These are phyloP conservation scores for Brassica nigra DNA, from an alignment of 345 rosid genomes.

Conservation along the genomic window DNA sequence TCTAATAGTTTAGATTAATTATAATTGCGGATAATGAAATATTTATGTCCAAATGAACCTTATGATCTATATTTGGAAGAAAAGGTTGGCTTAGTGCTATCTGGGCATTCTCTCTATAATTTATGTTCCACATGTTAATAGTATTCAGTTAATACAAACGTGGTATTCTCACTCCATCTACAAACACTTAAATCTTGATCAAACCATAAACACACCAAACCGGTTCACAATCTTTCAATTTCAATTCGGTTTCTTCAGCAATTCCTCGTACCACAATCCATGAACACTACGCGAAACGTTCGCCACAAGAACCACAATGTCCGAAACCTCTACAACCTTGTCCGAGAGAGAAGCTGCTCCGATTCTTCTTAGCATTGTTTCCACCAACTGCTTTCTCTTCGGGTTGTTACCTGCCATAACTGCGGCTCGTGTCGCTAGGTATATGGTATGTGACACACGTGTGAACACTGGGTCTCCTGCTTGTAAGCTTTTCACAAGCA, in stretches of 20 bases:
- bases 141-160: slow-evolving; percentile 23
- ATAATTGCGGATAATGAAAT: too few relatives aligned
- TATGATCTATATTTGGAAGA: too few relatives aligned
- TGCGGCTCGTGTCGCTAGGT: slow-evolving; percentile 65
- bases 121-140: not conserved
- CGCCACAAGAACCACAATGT: slow-evolving; percentile 63
- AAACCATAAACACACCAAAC: slow-evolving; percentile 5
- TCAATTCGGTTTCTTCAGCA: slow-evolving; percentile 38
- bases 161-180: slow-evolving; percentile 17
- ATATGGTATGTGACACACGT: slow-evolving; percentile 67
- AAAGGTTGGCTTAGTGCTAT: too few relatives aligned
- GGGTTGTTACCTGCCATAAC: slow-evolving; percentile 67
- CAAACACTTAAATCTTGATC: slow-evolving; percentile 6
- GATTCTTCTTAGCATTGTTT: slow-evolving; percentile 55
- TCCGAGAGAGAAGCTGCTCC: slow-evolving; percentile 60
- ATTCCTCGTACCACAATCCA: slow-evolving; percentile 59
- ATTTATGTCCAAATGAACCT: too few relatives aligned
- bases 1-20: too few relatives aligned
- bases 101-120: not conserved
- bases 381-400: slow-evolving; percentile 54
- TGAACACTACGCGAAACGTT: slow-evolving; percentile 64
- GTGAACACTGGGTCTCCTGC: slow-evolving; percentile 81
- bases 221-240: not conserved
- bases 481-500: slow-evolving; percentile 60
- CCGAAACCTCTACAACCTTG: slow-evolving; percentile 66